Conservation (phyloP, 495 filamentous ascomycete species). For the Annulohypoxylon nitens region DNA sequence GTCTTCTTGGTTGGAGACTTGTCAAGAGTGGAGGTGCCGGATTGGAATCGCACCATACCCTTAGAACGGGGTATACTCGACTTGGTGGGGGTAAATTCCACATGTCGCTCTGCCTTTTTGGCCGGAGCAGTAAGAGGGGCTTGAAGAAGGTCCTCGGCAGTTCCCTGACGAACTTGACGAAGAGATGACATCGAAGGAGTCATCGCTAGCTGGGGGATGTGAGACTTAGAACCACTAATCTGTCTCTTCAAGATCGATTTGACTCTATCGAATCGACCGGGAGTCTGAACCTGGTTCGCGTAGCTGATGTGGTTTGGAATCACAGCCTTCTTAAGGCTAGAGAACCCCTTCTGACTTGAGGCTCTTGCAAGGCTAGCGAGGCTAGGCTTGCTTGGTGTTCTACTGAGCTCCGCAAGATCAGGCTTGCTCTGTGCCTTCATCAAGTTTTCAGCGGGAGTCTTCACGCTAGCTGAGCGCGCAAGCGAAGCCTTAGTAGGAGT, state of each 20-base stretch:
- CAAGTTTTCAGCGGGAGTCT: slow-evolving; percentile 57
- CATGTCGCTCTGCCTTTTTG: slow-evolving; percentile 58
- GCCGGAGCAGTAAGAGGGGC: slow-evolving; percentile 63
- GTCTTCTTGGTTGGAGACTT: slow-evolving; percentile 27
- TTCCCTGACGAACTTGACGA: slow-evolving; percentile 41
- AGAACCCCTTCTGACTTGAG: slow-evolving; percentile 48
- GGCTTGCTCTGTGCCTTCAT: slow-evolving; percentile 54
- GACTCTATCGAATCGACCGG: slow-evolving; percentile 62
- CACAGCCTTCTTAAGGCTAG: slow-evolving; percentile 29
- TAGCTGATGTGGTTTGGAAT: slow-evolving; percentile 16
- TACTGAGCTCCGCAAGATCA: slow-evolving; percentile 48
- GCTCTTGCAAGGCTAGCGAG: slow-evolving; percentile 39
- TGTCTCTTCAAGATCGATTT: slow-evolving; percentile 64
- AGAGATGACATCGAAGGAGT: slow-evolving; percentile 59
- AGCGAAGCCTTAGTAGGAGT: slow-evolving; percentile 87
- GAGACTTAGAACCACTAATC: slow-evolving; percentile 55
- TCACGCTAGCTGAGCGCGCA: slow-evolving; percentile 72
- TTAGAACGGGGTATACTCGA: slow-evolving; percentile 59
- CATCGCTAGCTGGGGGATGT: slow-evolving; percentile 53
- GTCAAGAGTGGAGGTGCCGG: slow-evolving; percentile 23
- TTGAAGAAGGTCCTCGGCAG: slow-evolving; percentile 60
- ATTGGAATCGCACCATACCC: slow-evolving; percentile 47
- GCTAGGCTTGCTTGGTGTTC: slow-evolving; percentile 56
- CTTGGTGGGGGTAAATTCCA: slow-evolving; percentile 66
- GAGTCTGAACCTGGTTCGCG: slow-evolving; percentile 52